Percentiles rank a stretch among this genome's conserved stretches.
Evolutionary conservation across 805 yeast species (phyloP).

Genomic region (Yarrowia divulgata): DNA sequence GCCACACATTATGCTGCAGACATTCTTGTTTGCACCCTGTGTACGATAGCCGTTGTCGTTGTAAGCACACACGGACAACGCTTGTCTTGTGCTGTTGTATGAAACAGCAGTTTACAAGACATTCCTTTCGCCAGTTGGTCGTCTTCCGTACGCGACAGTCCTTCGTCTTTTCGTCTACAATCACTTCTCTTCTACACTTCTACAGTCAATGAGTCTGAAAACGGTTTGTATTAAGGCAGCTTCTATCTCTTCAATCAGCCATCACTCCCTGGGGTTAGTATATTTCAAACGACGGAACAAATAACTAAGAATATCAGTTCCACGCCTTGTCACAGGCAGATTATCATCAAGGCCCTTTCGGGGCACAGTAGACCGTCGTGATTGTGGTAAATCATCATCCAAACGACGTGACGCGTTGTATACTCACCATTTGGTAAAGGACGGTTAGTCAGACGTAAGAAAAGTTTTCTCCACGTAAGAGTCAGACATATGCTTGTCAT

Average conservation of each 20-base stretch:
- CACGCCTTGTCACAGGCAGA: slow-evolving; percentile 89
- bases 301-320: slow-evolving; percentile 51
- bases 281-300: slow-evolving; percentile 27
- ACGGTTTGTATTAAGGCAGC: background rate
- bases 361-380: slow-evolving; percentile 78
- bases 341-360: slow-evolving; percentile 70
- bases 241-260: too few relatives aligned
- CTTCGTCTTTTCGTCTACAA: too few relatives aligned
- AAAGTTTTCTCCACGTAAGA: slow-evolving; percentile 63
- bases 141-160: too few relatives aligned
- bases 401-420: background rate
- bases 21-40: too few relatives aligned
- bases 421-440: slow-evolving; percentile 43
- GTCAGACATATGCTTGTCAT: slow-evolving; percentile 99
- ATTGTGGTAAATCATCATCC: slow-evolving; percentile 66
- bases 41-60: too few relatives aligned
- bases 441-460: slow-evolving; percentile 64
- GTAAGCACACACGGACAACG: too few relatives aligned
- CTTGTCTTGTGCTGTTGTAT: too few relatives aligned
- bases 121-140: too few relatives aligned
- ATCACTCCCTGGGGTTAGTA: slow-evolving; percentile 27
- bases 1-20: too few relatives aligned
- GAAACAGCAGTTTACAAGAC: background rate
- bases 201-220: background rate
- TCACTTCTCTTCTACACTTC: too few relatives aligned